A percentile compares a stretch with the other conserved stretches of the same genome.
phyloP scores from a whole-genome alignment of 345 rosid species.

The Litchi chinensis region DNA sequence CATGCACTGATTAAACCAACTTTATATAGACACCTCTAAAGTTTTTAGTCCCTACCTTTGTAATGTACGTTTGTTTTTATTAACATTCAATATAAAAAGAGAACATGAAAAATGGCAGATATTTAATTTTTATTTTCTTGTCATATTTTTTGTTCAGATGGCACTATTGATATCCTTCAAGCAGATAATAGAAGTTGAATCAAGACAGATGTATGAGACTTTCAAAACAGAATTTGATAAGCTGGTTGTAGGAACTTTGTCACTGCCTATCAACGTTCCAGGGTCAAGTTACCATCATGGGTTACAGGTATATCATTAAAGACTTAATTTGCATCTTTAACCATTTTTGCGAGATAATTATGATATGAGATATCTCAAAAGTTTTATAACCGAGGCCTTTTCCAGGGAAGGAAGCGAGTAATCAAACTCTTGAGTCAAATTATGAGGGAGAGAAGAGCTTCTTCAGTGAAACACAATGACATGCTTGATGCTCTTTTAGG shows the following conservation, averaged over 20 bases:
- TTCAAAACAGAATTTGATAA: slow-evolving; percentile 69
- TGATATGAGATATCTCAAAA: not conserved
- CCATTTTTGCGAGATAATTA: not conserved
- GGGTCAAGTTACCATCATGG: slow-evolving; percentile 77
- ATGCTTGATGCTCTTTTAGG: slow-evolving; percentile 63
- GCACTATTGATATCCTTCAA: slow-evolving; percentile 59
- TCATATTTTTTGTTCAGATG: slow-evolving; percentile 50
- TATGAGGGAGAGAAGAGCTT: slow-evolving; percentile 58
- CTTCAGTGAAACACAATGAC: slow-evolving; percentile 47
- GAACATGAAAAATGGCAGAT: not conserved
- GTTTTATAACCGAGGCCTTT: not conserved
- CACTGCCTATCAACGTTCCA: slow-evolving; percentile 76
- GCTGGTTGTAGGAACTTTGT: slow-evolving; percentile 73
- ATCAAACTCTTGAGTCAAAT: slow-evolving; percentile 43
- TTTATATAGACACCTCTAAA: not conserved
- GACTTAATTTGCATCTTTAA: not conserved
- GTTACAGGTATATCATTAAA: slow-evolving; percentile 48
- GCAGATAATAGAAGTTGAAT: slow-evolving; percentile 54
- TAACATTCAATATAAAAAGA: not conserved
- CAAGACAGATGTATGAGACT: slow-evolving; percentile 31
- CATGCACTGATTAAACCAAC: not conserved
- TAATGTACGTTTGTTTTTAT: not conserved
- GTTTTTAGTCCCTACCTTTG: too few relatives aligned
- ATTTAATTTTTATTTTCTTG: not conserved
- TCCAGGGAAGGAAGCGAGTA: slow-evolving; percentile 62